Evolutionary conservation across 2,329 filamentous ascomycete genomes (phyloP), one percentile per base, ranked within the genome.

Genomic region (Nemania sp.): DNA sequence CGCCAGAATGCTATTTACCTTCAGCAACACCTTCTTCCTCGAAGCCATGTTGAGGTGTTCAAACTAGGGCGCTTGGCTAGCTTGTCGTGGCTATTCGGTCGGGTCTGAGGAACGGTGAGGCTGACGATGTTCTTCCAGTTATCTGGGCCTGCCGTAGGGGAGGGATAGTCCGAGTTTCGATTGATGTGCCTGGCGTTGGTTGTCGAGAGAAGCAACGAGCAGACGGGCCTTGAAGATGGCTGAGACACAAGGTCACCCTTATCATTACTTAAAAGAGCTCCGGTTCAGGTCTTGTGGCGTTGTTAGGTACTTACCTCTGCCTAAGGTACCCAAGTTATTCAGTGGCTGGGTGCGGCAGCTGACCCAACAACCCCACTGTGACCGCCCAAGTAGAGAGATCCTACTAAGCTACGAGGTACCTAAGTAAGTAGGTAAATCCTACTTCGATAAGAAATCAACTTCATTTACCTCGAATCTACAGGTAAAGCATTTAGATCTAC

Each of bases 1-100:
- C 17, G 20, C 11, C n/a, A 39, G n/a, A n/a, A 66, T 6, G 61
- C 43, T 18, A 58, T 59, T 29, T 82, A 94, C 91, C 89, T 95
- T 95, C 76, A 95, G 82, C 67, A 95, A 85, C 69, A 94, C 90
- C 88, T 95, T 95, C 89, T 94, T 95, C 77, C 89, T 84, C 72
- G 89, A 89, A 75, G 90, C 83, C 90, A 92, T 92, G 73, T 71
- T 80, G 77, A 59, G 54, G 55, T 67, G 32, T 46, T 61, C 34
- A 48, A 54, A 53, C 43, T 40, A 17, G 47, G 25, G 42, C 40
- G 56, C 49, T 59, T 54, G 21, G 49, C 34, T 52, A 39, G 25
- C 17, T 56, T 48, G 42, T 50, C 39, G 45, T 32, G 60, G 20
- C 39, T 15, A 25, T 43, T 57, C 35, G 32, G 40, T 34, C 29